A percentile compares a stretch with the other conserved stretches of the same genome.
Conservation (phyloP, 1,139 yeast genomes). For the Pichia kudriavzevii region DNA sequence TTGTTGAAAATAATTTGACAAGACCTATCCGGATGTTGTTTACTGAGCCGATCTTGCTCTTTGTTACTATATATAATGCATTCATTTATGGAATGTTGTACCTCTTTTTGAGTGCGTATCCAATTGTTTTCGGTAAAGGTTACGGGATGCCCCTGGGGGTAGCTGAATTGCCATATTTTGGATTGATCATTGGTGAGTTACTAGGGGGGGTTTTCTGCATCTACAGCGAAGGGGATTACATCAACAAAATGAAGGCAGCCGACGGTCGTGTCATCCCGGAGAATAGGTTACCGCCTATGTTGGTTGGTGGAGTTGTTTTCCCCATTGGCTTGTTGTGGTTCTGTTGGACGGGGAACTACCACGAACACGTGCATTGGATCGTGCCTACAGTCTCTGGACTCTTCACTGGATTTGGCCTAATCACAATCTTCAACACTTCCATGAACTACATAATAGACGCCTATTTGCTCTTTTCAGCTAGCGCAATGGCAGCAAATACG, state of each 20-base stretch:
- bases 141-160: conserved; percentile 55
- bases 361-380: conserved; percentile 65
- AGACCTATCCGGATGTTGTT: conserved; percentile 66
- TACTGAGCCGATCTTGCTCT: conserved; percentile 64
- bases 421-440: conserved; percentile 69
- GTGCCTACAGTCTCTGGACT: conserved; percentile 72
- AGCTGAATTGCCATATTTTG: conserved; percentile 55
- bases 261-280: conserved; percentile 71
- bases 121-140: conserved; percentile 57
- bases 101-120: conserved; percentile 70
- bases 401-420: conserved; percentile 66
- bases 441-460: conserved; percentile 76
- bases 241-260: conserved; percentile 35
- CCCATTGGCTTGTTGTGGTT: conserved; percentile 79
- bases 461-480: conserved; percentile 73
- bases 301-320: conserved; percentile 59
- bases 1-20: conserved; percentile 58
- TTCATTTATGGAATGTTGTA: conserved; percentile 81
- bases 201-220: conserved; percentile 45
- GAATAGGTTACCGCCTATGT: conserved; percentile 68
- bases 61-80: conserved; percentile 67
- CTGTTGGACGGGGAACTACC: conserved; percentile 78
- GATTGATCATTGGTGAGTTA: conserved; percentile 53
- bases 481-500: conserved; percentile 85
- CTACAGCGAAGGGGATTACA: conserved; percentile 31